Conservation (phyloP, 2,329 filamentous ascomycete genomes). For the Basipetospora sp. region DNA sequence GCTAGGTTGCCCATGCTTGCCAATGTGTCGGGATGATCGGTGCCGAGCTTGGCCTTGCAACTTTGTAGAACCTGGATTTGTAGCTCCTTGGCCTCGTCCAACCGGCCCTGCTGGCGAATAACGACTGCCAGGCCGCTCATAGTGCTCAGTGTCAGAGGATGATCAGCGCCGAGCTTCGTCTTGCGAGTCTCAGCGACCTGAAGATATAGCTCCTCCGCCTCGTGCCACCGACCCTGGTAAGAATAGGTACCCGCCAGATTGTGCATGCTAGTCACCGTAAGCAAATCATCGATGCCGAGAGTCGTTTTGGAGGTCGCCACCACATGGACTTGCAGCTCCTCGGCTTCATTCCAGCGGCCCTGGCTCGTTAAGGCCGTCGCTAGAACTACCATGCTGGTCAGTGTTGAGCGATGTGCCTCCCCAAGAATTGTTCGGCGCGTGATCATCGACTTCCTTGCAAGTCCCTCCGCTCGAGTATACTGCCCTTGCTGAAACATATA, state of each 20-base stretch:
- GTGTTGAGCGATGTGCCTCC: constrained; percentile 3
- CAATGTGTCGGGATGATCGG: constrained; percentile 6
- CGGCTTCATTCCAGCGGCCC: constrained; percentile 14
- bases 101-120: constrained; percentile 8
- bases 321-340: constrained; percentile 16
- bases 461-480: constrained; percentile 4
- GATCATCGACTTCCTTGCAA: neutral
- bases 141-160: neutral
- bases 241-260: constrained; percentile 7
- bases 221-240: constrained; percentile 8
- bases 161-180: constrained; percentile 7
- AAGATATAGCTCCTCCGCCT: constrained; percentile 8
- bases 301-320: too few species aligned
- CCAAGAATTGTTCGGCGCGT: neutral
- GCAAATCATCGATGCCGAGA: constrained; percentile 2
- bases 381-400: constrained; percentile 1
- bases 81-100: constrained; percentile 10
- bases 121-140: neutral
- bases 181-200: constrained; percentile 6
- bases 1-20: constrained; percentile 1
- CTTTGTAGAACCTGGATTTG: constrained; percentile 6
- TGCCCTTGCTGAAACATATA: constrained; percentile 6
- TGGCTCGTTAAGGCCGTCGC: constrained; percentile 1
- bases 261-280: constrained; percentile 8
- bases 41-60: constrained; percentile 6